Evolutionary conservation across 768 basidiomycete genomes (phyloP).

Genomic region (Naganishia vaughanmartiniae): DNA sequence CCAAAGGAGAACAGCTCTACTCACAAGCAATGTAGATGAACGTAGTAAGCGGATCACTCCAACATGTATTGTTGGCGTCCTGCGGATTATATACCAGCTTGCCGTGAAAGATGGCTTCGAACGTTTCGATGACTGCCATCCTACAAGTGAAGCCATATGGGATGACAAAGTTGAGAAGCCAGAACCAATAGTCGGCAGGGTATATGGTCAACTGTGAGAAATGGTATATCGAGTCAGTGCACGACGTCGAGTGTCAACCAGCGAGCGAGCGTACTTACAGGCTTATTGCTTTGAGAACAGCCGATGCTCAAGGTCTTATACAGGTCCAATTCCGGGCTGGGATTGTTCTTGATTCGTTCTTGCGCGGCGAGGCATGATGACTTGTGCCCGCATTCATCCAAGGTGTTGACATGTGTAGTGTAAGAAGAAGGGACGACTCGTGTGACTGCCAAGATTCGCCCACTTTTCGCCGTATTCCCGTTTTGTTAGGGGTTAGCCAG

Average conservation of each 20-base stretch:
- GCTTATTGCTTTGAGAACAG: too few species aligned
- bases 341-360: not conserved
- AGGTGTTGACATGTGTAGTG: not conserved
- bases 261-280: too few species aligned
- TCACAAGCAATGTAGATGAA: slow-evolving; percentile 15
- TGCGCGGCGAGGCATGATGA: too few species aligned
- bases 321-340: too few species aligned
- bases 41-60: not conserved
- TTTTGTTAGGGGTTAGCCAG: not conserved
- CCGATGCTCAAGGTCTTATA: too few species aligned
- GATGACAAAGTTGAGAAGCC: not conserved
- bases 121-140: not conserved
- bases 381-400: too few species aligned
- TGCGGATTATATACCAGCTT: not conserved
- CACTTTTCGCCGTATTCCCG: too few species aligned
- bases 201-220: not conserved
- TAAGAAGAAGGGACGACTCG: not conserved
- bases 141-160: not conserved
- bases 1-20: not conserved
- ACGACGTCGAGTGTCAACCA: too few species aligned
- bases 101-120: not conserved
- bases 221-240: too few species aligned
- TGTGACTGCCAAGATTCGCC: too few species aligned
- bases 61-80: not conserved
- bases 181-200: slow-evolving; percentile 6